Evolutionary conservation across 2,329 filamentous ascomycete genomes (phyloP).

Genomic region (Pseudocercospora musae): DNA sequence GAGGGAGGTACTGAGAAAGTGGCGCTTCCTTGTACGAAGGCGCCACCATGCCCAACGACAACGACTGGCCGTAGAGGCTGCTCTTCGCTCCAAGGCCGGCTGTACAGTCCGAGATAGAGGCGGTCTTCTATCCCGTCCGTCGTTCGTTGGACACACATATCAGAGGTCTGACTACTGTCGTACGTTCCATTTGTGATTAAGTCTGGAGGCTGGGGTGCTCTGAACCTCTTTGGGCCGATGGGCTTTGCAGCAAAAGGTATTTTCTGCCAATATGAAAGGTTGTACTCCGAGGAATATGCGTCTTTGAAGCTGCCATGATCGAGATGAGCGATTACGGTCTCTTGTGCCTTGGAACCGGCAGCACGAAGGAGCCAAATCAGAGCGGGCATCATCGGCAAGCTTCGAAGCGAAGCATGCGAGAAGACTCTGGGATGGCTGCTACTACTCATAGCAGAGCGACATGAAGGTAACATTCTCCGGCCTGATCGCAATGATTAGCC

Average conservation of each 20-base stretch:
- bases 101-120: conserved; percentile 53
- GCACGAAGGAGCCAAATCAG: background rate
- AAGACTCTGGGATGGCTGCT: background rate
- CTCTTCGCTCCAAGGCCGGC: conserved; percentile 51
- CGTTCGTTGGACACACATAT: conserved; percentile 24
- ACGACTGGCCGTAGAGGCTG: conserved; percentile 55
- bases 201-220: conserved; percentile 56
- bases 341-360: background rate
- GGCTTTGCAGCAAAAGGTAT: conserved; percentile 56
- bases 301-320: conserved; percentile 25
- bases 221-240: conserved; percentile 56
- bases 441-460: background rate
- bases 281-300: conserved; percentile 20
- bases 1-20: conserved; percentile 55
- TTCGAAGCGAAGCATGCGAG: background rate
- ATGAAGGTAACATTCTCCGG: background rate
- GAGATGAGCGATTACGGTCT: conserved; percentile 13
- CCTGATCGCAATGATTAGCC: background rate
- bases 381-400: background rate
- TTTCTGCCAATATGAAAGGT: conserved; percentile 41
- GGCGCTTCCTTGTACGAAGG: conserved; percentile 57
- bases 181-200: conserved; percentile 51
- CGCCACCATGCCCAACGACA: conserved; percentile 60
- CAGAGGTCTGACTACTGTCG: conserved; percentile 50
- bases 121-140: conserved; percentile 39